A percentile compares a stretch with the other conserved stretches of the same genome.
These are phyloP conservation scores for Myriosclerotinia curreyana DNA, from an alignment of 2,329 filamentous ascomycete species.

Conservation along the genomic window DNA sequence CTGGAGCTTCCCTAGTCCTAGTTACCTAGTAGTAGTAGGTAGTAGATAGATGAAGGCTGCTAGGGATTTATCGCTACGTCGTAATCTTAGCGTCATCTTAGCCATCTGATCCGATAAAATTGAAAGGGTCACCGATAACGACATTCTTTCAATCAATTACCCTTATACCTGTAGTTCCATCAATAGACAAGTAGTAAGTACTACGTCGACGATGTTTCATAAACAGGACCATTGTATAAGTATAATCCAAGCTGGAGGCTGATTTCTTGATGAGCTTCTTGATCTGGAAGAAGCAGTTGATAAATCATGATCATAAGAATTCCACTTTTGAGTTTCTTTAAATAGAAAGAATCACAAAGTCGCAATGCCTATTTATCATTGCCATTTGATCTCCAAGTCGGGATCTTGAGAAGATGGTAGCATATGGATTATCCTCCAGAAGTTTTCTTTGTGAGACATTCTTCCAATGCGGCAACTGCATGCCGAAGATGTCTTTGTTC, in stretches of 20 bases:
- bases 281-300: too few relatives aligned
- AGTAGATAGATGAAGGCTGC: not conserved
- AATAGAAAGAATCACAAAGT: not conserved
- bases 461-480: slow-evolving; percentile 11
- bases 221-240: not conserved
- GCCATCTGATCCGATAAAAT: not conserved
- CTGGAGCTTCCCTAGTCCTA: not conserved
- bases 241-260: not conserved
- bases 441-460: slow-evolving; percentile 17
- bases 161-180: too few relatives aligned
- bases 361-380: not conserved
- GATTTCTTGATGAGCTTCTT: not conserved
- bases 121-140: not conserved
- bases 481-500: slow-evolving; percentile 20
- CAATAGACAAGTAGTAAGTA: not conserved
- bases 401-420: not conserved
- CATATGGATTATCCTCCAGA: not conserved
- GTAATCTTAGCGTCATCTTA: not conserved
- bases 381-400: not conserved
- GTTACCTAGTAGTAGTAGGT: too few relatives aligned
- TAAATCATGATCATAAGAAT: not conserved
- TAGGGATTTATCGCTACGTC: not conserved
- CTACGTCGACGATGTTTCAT: not conserved
- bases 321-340: not conserved
- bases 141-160: not conserved